Base-by-base conservation (phyloP, 1,284 basidiomycete genomes). In the Rhodotorula sp. region DNA sequence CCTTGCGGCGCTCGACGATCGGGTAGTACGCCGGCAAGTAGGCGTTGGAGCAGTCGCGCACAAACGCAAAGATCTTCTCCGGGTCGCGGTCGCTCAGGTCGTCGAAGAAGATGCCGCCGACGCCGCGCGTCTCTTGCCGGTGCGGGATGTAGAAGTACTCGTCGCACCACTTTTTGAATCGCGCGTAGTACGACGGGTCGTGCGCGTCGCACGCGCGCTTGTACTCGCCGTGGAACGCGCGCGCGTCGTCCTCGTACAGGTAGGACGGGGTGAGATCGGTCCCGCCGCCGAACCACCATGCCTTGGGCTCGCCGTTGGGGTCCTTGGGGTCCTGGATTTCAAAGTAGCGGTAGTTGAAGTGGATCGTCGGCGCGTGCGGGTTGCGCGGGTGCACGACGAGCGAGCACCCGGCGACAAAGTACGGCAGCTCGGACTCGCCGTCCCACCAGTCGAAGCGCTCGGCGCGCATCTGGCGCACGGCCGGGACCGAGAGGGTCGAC, bases 231-330 rank as follows among this genome's bases (percentile, higher is more conserved):
- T 99, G 97, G 84, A 98, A 99, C 80, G 95, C 92, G 41, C 82
- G 80, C 4, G 89, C 92, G 80, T 99, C 96, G 72, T 91, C 90
- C 72, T 89, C 88, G 82, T 90, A 93, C 14, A 99, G 86, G 82
- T 97, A 98, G 19, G 90, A 90, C 1, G 97, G 97, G 0, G 97
- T 99, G 59, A 99, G 86, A 81, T 99, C 96, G 5, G 89, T 88
- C n/a, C 96, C 96, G 50, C 96, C 96, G 57, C 96, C 96, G 79
- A 98, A 99, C 97, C 97, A 99, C 94, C 95, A 99, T 14, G 93
- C 90, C 77, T 87, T 85, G 74, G 70, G 68, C 46, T 53, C 25
- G 68, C 69, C 74, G 65, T 66, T 73, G 48, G 71, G 75, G 58
- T 77, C 71, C 13, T 64, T 61, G 19, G 75, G 75, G 56, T 77